A percentile compares a stretch with the other conserved stretches of the same genome.
Conservation (phyloP, 2,329 filamentous ascomycete genomes). For the Zymoseptoria pseudotritici region DNA sequence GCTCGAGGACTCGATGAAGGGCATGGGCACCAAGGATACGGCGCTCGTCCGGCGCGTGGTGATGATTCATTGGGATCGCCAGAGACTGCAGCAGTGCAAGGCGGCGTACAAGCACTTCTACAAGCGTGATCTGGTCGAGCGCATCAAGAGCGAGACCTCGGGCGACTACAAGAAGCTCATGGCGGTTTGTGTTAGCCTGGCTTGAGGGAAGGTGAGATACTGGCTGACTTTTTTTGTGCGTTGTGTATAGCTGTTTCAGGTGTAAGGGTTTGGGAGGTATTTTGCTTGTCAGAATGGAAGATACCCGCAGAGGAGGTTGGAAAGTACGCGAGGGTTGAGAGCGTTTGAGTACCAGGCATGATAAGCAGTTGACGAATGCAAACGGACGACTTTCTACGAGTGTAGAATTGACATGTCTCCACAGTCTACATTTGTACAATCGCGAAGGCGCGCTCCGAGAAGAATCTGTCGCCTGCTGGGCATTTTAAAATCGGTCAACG, state of each 20-base stretch:
- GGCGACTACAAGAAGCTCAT: conserved; percentile 74
- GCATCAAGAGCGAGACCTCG: conserved; percentile 69
- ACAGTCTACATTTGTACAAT: no score
- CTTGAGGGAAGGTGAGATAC: not conserved
- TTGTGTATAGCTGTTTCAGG: conserved; percentile 1
- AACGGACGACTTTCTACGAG: not conserved
- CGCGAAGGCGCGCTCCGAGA: not conserved
- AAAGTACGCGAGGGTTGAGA: not conserved
- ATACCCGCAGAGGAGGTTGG: conserved; percentile 6
- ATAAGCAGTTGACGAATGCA: not conserved
- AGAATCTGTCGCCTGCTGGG: not conserved
- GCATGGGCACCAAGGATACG: conserved; percentile 77
- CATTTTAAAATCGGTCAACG: not conserved
- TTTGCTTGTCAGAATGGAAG: not conserved
- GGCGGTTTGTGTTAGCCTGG: conserved; percentile 46
- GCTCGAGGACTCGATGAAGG: conserved; percentile 82
- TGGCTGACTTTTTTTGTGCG: conserved; percentile 6
- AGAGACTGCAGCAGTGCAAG: conserved; percentile 68
- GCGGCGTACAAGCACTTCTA: conserved; percentile 67
- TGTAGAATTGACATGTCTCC: not conserved
- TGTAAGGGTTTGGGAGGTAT: not conserved
- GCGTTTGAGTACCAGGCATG: not conserved
- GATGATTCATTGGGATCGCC: conserved; percentile 73
- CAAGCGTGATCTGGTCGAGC: conserved; percentile 55
- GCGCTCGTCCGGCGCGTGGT: conserved; percentile 72